phyloP scores from a whole-genome alignment of 2,329 filamentous ascomycete genomes.

The Verticillium isaacii region DNA sequence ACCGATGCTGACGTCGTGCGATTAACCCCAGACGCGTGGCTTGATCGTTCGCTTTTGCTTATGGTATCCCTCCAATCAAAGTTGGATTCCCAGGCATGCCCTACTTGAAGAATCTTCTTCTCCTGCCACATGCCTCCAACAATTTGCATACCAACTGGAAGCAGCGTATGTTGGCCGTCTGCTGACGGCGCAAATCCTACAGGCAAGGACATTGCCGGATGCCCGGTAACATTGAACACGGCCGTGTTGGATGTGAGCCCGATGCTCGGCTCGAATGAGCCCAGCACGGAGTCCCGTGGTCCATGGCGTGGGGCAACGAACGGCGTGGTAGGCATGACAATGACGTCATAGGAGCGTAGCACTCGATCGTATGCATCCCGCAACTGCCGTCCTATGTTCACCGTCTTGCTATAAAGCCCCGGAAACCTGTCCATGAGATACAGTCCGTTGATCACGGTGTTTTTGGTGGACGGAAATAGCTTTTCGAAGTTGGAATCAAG shows the following conservation, averaged over 20 bases:
- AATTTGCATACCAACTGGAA: slow-evolving; percentile 52
- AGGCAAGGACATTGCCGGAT: slow-evolving; percentile 49
- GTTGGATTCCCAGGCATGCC: slow-evolving; percentile 39
- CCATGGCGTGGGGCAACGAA: slow-evolving; percentile 40
- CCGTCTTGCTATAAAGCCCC: slow-evolving; percentile 39
- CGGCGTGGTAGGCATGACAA: slow-evolving; percentile 45
- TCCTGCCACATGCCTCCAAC: slow-evolving; percentile 49
- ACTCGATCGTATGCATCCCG: slow-evolving; percentile 39
- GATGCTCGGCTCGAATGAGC: slow-evolving; percentile 44
- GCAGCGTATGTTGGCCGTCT: slow-evolving; percentile 28
- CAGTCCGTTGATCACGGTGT: slow-evolving; percentile 47
- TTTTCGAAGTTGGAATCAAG: slow-evolving; percentile 43
- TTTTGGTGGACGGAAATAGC: slow-evolving; percentile 48
- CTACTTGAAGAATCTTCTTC: slow-evolving; percentile 35
- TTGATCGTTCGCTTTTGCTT: neutral
- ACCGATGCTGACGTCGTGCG: neutral
- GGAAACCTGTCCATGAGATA: slow-evolving; percentile 41
- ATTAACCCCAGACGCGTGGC: neutral
- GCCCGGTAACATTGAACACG: slow-evolving; percentile 52
- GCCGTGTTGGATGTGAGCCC: slow-evolving; percentile 52
- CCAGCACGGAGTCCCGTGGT: slow-evolving; percentile 28
- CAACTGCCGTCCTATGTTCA: slow-evolving; percentile 41
- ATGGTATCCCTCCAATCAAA: slow-evolving; percentile 36
- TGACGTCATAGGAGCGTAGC: slow-evolving; percentile 34
- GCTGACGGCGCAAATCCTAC: slow-evolving; percentile 38